Percentiles rank a stretch among this genome's conserved stretches.
These are phyloP conservation scores for Nitzschia sp. DNA, from an alignment of 108 stramenopile genomes.

Conservation along the genomic window DNA sequence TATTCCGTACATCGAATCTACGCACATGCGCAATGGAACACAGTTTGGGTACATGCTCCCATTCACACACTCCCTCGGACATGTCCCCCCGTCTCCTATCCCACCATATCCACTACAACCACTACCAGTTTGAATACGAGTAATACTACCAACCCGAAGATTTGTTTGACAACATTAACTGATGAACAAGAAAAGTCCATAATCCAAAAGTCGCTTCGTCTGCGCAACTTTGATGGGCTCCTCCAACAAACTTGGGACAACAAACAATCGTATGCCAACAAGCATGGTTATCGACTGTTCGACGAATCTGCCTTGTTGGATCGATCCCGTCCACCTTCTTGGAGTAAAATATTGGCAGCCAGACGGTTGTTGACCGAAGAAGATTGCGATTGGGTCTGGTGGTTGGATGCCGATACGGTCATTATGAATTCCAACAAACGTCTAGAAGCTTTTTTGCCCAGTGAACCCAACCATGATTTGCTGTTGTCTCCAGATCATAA, in stretches of 20 bases:
- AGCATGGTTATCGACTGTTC: constrained; percentile 32
- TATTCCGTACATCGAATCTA: constrained; percentile 1
- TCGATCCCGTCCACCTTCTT: constrained; percentile 27
- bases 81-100: constrained; percentile 22
- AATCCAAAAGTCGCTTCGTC: constrained; percentile 18
- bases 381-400: constrained; percentile 38
- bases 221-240: constrained; percentile 30
- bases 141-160: not conserved
- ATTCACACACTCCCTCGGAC: constrained; percentile 15
- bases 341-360: constrained; percentile 33
- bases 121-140: not conserved
- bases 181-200: constrained; percentile 14
- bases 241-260: constrained; percentile 35
- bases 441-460: constrained; percentile 31
- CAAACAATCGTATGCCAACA: constrained; percentile 27
- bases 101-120: constrained; percentile 3
- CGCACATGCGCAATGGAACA: not conserved
- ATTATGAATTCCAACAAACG: constrained; percentile 54
- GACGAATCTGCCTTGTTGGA: constrained; percentile 27
- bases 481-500: constrained; percentile 15
- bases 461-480: constrained; percentile 16
- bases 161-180: constrained; percentile 32
- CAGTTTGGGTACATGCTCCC: constrained; percentile 20
- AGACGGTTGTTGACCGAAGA: constrained; percentile 29
- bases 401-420: constrained; percentile 51